Conservation (phyloP, 306 rosid genomes). For the Styphnolobium japonicum region DNA sequence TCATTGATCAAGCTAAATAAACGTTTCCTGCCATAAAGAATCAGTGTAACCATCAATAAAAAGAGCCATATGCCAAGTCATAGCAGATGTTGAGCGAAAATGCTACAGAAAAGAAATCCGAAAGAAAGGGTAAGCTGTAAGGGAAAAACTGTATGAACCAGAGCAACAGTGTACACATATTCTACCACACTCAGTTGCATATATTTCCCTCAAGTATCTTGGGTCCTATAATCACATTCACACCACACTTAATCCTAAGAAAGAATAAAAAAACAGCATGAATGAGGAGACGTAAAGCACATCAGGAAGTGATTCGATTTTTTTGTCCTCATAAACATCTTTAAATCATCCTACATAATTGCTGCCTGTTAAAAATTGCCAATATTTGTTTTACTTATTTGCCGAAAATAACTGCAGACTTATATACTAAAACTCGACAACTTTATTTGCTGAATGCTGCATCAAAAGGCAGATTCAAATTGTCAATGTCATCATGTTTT, state of each 20-base stretch:
- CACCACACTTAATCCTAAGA: neutral
- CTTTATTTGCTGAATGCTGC: neutral
- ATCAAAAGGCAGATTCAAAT: conserved; percentile 5
- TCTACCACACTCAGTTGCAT: neutral
- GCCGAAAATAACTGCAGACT: neutral
- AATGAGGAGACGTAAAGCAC: neutral
- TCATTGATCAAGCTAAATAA: conserved; percentile 94
- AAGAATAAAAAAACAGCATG: neutral
- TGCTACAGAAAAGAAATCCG: too few relatives aligned
- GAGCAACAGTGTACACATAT: neutral
- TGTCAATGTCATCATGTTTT: neutral
- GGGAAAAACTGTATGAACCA: neutral
- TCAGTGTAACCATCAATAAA: conserved; percentile 18
- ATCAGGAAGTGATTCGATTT: neutral
- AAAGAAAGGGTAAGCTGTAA: neutral
- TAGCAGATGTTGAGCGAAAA: neutral
- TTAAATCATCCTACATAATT: neutral
- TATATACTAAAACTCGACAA: neutral
- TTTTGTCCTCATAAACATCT: neutral
- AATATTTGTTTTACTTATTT: neutral
- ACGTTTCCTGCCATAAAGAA: conserved; percentile 71
- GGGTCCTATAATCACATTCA: neutral
- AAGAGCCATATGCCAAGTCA: conserved; percentile 6
- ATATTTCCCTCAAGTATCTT: neutral
- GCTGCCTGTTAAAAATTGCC: neutral